Base-by-base conservation (phyloP, 495 filamentous ascomycete species). In the Mytilinidion resinicola region DNA sequence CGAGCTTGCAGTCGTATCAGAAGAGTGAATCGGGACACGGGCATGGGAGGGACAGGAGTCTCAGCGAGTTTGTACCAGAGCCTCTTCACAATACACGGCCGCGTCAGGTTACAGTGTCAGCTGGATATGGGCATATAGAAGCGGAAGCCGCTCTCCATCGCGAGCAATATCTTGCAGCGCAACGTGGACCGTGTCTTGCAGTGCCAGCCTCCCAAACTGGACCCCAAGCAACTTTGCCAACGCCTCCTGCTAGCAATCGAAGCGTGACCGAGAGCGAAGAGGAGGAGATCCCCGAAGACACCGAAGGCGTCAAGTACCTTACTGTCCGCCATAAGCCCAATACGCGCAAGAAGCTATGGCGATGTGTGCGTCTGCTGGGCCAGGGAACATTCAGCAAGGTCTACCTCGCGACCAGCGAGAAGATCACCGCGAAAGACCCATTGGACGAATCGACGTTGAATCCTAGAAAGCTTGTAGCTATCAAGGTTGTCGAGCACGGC, bases 371-470 rank as follows among this genome's bases (percentile, higher is more conserved):
- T 53, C 74, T 85, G 63, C 78, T 98, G 9, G 93, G 93, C 9
- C 89, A 96, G 58, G 93, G 93, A 12, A 96, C 93, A 1, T 98
- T 98, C 71, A 96, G 91, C 72, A 88, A 88, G 62, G 93, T 98
- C 30, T 84, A 91, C 68, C 77, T 98, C 9, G 92, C 91, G 4
- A 95, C 89, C 4, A 78, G 79, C 37, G 68, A 81, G 74, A 67
- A 78, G 67, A 61, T 71, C 53, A 61, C 20, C 70, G 76, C 61
- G 66, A 73, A 50, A 68, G 69, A 58, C 63, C 15, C 41, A 51
- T 51, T 74, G 66, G 41, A 73, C 69, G 59, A 71, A 39, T 10
- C 60, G 20, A 33, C 30, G 44, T 76, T 81, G 60, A 63, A 84
- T 68, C 74, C 79, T 9, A 85, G 84, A 67, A 85, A 84, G 62